phyloP scores from a whole-genome alignment of 2,329 filamentous ascomycete genomes.

The Paecilomyces sp. region DNA sequence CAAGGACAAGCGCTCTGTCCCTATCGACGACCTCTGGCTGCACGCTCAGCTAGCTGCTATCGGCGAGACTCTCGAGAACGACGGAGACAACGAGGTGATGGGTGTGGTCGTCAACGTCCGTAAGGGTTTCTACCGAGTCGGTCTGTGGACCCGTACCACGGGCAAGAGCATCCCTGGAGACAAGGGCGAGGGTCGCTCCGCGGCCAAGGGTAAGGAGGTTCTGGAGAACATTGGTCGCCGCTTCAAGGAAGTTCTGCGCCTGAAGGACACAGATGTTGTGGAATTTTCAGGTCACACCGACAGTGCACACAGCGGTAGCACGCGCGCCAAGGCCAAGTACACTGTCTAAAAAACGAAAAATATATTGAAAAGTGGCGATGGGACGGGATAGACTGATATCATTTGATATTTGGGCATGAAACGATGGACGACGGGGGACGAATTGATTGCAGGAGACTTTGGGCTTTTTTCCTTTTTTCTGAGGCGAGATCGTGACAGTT shows the following conservation, averaged over 20 bases:
- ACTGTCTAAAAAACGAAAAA: conserved; percentile 53
- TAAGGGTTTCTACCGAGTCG: conserved; percentile 96
- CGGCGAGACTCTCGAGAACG: conserved; percentile 92
- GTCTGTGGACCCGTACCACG: conserved; percentile 92
- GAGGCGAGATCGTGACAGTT: background rate
- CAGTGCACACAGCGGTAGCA: conserved; percentile 85
- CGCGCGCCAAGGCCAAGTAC: conserved; percentile 91
- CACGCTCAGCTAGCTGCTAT: conserved; percentile 95
- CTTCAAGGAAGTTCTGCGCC: conserved; percentile 87
- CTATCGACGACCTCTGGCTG: conserved; percentile 93
- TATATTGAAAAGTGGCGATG: background rate
- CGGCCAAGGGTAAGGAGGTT: conserved; percentile 78
- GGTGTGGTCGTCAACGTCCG: conserved; percentile 98
- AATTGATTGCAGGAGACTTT: background rate
- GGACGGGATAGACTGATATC: background rate
- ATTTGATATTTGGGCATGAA: background rate
- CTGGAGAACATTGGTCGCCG: conserved; percentile 76
- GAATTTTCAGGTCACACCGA: conserved; percentile 98
- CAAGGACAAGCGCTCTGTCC: conserved; percentile 87
- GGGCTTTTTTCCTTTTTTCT: background rate
- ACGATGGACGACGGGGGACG: background rate
- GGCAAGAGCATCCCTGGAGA: conserved; percentile 75
- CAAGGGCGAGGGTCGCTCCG: conserved; percentile 66
- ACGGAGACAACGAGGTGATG: conserved; percentile 94
- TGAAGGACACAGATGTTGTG: conserved; percentile 68